A percentile compares a stretch with the other conserved stretches of the same genome.
Conservation (phyloP, 2,329 filamentous ascomycete species). For the Epichloe coenophiala region DNA sequence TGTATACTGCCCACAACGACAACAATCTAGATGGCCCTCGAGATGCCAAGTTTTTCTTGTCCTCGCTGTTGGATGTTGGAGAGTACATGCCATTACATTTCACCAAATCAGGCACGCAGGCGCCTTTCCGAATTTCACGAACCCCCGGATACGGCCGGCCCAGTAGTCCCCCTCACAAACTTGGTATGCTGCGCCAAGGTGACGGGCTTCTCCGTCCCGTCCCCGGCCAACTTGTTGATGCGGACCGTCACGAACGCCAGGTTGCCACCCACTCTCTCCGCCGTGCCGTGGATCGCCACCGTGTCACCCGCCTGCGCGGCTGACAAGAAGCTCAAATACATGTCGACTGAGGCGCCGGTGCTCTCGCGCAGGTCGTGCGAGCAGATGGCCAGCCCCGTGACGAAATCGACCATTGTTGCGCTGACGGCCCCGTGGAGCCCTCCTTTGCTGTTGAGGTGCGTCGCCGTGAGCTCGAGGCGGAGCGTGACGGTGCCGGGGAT, state of each 20-base stretch:
- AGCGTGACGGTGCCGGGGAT: conserved; percentile 33
- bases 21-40: too few species aligned
- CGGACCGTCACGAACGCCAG: conserved; percentile 55
- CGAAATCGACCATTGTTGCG: conserved; percentile 60
- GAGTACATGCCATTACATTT: too few species aligned
- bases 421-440: conserved; percentile 60
- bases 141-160: not conserved
- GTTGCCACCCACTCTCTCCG: conserved; percentile 52
- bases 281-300: conserved; percentile 53
- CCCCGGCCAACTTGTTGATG: conserved; percentile 45
- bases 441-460: conserved; percentile 54
- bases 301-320: conserved; percentile 50
- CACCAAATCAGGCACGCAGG: too few species aligned
- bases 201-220: conserved; percentile 30
- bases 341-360: conserved; percentile 61
- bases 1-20: too few species aligned
- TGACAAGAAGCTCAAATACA: conserved; percentile 57
- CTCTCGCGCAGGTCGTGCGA: conserved; percentile 46
- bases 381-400: conserved; percentile 58
- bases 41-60: too few species aligned
- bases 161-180: conserved; percentile 26
- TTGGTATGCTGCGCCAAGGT: conserved; percentile 57
- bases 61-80: too few species aligned
- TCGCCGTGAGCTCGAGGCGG: conserved; percentile 31
- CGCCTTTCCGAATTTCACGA: not conserved